Evolutionary conservation across 768 basidiomycete genomes (phyloP).

Genomic region (Lentinula detonsa): DNA sequence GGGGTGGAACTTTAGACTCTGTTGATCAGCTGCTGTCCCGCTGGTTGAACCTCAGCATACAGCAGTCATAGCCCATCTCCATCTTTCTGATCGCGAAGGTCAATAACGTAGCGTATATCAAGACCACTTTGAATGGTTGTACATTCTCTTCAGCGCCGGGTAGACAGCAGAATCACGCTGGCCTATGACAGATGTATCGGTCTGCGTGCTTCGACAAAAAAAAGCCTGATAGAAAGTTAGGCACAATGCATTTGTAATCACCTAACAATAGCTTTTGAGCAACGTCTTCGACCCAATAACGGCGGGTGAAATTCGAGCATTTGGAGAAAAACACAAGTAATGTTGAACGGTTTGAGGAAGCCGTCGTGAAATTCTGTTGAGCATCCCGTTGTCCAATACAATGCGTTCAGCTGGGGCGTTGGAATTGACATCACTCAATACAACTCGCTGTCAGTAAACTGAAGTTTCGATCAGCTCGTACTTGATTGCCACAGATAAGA

Average conservation of each 20-base stretch:
- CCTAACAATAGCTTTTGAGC: background rate
- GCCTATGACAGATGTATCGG: background rate
- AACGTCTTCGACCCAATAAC: background rate
- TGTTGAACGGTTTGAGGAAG: background rate
- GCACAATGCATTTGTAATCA: background rate
- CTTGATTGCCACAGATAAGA: background rate
- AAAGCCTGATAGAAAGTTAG: background rate
- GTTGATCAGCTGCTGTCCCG: background rate
- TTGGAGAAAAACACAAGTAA: background rate
- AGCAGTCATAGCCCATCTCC: background rate
- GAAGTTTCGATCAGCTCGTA: background rate
- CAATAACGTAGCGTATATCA: background rate
- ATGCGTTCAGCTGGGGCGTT: no score
- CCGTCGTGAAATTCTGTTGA: background rate
- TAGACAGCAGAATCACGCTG: background rate
- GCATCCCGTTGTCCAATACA: background rate
- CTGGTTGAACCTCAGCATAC: background rate
- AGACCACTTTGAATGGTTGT: background rate
- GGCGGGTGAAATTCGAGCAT: background rate
- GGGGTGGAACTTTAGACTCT: background rate
- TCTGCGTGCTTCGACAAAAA: background rate
- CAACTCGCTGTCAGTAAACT: background rate
- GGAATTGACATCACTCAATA: background rate
- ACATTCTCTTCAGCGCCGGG: background rate
- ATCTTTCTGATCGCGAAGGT: conserved; percentile 1